These are phyloP conservation scores for Eremochloa ophiuroides DNA, from an alignment of 176 grass and related monocot species.

Conservation along the genomic window DNA sequence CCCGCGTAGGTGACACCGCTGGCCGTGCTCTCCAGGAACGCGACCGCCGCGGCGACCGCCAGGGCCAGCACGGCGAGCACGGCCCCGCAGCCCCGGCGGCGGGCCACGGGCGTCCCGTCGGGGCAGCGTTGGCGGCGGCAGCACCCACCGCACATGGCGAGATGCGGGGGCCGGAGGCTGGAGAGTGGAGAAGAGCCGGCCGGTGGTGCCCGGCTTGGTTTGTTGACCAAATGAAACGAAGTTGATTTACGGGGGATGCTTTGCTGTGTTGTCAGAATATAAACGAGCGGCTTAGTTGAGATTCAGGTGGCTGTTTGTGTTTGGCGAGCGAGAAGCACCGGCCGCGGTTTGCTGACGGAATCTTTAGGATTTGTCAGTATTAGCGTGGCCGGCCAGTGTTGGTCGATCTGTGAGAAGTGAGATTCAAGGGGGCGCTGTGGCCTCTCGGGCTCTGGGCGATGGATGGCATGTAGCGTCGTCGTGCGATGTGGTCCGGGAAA, in stretches of 20 bases:
- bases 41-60: slow-evolving; percentile 47
- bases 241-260: neutral
- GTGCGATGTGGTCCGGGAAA: neutral
- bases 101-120: neutral
- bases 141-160: slow-evolving; percentile 48
- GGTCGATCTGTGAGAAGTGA: neutral
- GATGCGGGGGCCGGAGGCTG: neutral
- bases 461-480: neutral
- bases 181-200: neutral
- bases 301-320: slow-evolving; percentile 31
- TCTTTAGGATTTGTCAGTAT: slow-evolving; percentile 20
- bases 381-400: neutral
- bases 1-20: slow-evolving; percentile 47
- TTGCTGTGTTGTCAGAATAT: neutral
- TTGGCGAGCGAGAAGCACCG: neutral
- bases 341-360: neutral
- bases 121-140: slow-evolving; percentile 9
- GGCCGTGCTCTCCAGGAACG: slow-evolving; percentile 64
- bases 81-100: slow-evolving; percentile 10
- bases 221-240: neutral
- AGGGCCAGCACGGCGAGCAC: slow-evolving; percentile 37
- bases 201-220: neutral
- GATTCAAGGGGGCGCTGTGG: neutral
- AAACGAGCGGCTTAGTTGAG: slow-evolving; percentile 7
- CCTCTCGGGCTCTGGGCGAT: neutral